A percentile compares a stretch with the other conserved stretches of the same genome.
These are phyloP conservation scores for Passiflora organensis DNA, from an alignment of 345 rosid species.

Conservation along the genomic window DNA sequence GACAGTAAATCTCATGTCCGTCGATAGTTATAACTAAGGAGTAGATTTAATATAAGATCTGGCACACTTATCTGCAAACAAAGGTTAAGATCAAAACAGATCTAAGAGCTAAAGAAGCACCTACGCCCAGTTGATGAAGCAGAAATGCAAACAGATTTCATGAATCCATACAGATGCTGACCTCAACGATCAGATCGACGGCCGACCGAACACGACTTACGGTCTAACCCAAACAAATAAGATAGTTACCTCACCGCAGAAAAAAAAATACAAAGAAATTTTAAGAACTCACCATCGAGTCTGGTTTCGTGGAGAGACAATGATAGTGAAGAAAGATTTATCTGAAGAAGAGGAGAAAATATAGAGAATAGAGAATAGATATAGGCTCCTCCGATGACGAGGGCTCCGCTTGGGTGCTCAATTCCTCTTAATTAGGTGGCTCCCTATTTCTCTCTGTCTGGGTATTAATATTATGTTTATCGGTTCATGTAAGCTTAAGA, in stretches of 20 bases:
- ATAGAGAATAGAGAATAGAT: neutral
- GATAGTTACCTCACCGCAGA: neutral
- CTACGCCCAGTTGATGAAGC: neutral
- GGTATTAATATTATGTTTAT: neutral
- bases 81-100: conserved; percentile 9
- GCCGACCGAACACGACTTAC: neutral
- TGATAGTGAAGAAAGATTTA: neutral
- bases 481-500: neutral
- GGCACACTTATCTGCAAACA: neutral
- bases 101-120: conserved; percentile 1
- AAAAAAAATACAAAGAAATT: neutral
- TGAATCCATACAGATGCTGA: neutral
- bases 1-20: no score
- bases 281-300: conserved; percentile 7
- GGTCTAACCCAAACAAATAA: neutral
- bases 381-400: conserved; percentile 11
- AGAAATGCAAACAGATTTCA: neutral
- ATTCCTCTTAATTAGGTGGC: conserved; percentile 10
- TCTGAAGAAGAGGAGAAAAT: neutral
- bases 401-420: neutral
- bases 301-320: neutral
- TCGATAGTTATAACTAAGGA: neutral
- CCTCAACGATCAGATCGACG: neutral
- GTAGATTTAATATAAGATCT: neutral
- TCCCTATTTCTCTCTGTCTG: neutral